Evolutionary conservation across 768 basidiomycete species (phyloP).

Genomic region (Dioszegia aurantiaca): DNA sequence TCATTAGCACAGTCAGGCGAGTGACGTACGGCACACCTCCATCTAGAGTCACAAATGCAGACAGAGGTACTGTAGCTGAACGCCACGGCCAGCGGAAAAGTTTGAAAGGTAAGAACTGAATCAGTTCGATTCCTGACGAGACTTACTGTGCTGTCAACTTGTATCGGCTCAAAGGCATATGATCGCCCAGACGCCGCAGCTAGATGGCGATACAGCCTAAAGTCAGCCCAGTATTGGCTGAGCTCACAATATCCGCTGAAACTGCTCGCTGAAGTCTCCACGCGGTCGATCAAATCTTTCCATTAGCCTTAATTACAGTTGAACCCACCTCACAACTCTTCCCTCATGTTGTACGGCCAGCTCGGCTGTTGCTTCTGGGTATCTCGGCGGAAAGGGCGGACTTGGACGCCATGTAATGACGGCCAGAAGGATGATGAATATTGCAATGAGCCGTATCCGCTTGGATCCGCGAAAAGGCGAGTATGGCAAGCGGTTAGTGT

Average conservation of each 20-base stretch:
- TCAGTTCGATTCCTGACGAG: neutral
- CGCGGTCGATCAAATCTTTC: constrained; percentile 45
- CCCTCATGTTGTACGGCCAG: constrained; percentile 26
- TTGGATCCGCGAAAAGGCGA: constrained; percentile 2
- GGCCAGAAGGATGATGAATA: constrained; percentile 17
- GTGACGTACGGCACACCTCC: constrained; percentile 6
- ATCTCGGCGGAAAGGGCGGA: constrained; percentile 47
- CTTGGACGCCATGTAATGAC: constrained; percentile 21
- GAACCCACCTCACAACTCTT: constrained; percentile 37
- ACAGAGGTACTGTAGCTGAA: constrained; percentile 42
- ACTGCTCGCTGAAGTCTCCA: constrained; percentile 27
- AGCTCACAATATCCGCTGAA: constrained; percentile 46
- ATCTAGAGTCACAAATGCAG: constrained; percentile 33
- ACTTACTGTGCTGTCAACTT: constrained; percentile 43
- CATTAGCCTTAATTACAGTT: neutral
- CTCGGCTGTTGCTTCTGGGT: constrained; percentile 15
- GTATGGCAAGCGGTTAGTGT: neutral
- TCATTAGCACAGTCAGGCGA: constrained; percentile 24
- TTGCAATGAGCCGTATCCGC: constrained; percentile 8
- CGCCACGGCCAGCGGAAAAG: constrained; percentile 40
- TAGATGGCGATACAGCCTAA: constrained; percentile 47
- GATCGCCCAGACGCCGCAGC: constrained; percentile 42
- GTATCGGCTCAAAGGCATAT: constrained; percentile 47
- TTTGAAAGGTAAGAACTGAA: constrained; percentile 32
- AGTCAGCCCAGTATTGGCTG: neutral